These are phyloP conservation scores for Phialemoniopsis sp. DNA, from an alignment of 2,329 filamentous ascomycete species.

Conservation along the genomic window DNA sequence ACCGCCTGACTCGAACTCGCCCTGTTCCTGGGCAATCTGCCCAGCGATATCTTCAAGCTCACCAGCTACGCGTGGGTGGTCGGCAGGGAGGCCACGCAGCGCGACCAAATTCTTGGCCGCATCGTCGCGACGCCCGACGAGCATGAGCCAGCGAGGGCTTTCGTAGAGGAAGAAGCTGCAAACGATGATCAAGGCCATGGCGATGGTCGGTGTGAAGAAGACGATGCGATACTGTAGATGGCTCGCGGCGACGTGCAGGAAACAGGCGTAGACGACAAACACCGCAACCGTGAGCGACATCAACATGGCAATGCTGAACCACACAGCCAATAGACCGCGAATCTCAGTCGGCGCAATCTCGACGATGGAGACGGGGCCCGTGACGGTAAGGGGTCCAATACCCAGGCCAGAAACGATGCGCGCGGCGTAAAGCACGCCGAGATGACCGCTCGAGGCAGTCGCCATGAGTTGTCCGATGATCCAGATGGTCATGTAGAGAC, in stretches of 20 bases:
- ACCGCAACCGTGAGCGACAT: conserved; percentile 22
- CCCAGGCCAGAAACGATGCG: conserved; percentile 31
- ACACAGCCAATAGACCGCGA: too few species aligned
- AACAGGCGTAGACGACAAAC: conserved; percentile 28
- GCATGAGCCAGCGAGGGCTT: conserved; percentile 27
- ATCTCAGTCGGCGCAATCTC: conserved; percentile 27
- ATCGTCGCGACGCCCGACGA: conserved; percentile 18
- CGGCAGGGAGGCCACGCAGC: conserved; percentile 22
- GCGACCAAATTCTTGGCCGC: conserved; percentile 16
- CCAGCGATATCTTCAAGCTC: conserved; percentile 13
- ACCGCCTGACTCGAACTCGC: not conserved
- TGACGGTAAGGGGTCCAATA: conserved; percentile 31
- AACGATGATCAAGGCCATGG: conserved; percentile 18
- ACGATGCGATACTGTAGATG: conserved; percentile 21
- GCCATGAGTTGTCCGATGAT: conserved; percentile 27
- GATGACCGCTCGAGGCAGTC: conserved; percentile 16
- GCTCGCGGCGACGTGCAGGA: conserved; percentile 18
- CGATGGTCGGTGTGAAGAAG: conserved; percentile 21
- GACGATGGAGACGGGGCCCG: conserved; percentile 28
- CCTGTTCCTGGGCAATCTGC: conserved; percentile 1
- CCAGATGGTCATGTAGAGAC: conserved; percentile 28
- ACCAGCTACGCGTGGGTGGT: conserved; percentile 17
- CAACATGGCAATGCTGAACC: conserved; percentile 22
- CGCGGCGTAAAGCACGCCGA: conserved; percentile 25
- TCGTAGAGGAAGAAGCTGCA: conserved; percentile 24